These are phyloP conservation scores for Peltaster fructicola DNA, from an alignment of 2,329 filamentous ascomycete species.

Conservation along the genomic window DNA sequence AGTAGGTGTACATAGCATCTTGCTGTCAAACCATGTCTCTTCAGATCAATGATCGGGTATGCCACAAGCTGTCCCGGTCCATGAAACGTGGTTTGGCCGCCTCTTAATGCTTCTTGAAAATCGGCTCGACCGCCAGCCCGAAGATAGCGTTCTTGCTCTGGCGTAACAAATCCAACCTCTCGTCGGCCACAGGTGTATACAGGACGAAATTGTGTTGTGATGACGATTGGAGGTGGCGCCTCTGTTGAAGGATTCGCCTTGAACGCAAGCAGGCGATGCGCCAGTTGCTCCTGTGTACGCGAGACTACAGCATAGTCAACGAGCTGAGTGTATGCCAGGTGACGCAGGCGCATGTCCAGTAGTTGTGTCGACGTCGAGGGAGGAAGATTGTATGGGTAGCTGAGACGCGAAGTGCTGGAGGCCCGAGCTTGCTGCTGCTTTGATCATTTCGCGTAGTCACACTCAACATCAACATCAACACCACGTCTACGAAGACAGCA, in stretches of 20 bases:
- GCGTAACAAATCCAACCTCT: slow-evolving; percentile 38
- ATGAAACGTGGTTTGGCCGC: slow-evolving; percentile 87
- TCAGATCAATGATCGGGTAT: slow-evolving; percentile 82
- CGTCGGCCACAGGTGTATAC: slow-evolving; percentile 84
- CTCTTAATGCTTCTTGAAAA: slow-evolving; percentile 58
- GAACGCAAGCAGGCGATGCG: slow-evolving; percentile 39
- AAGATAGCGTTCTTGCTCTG: slow-evolving; percentile 27
- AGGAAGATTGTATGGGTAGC: too few species aligned
- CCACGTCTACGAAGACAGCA: too few species aligned
- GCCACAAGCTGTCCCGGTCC: slow-evolving; percentile 82
- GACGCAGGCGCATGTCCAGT: slow-evolving; percentile 34
- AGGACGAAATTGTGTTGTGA: slow-evolving; percentile 67
- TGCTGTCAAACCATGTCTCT: slow-evolving; percentile 48
- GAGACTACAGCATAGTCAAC: slow-evolving; percentile 39
- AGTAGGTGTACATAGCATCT: slow-evolving; percentile 62
- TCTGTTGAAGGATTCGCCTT: slow-evolving; percentile 31
- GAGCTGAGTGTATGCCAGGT: slow-evolving; percentile 39
- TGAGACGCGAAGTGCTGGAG: too few species aligned
- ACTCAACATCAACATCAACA: too few species aligned
- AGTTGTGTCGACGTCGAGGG: neutral
- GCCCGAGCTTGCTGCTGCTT: too few species aligned
- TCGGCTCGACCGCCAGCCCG: slow-evolving; percentile 30
- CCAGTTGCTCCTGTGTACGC: slow-evolving; percentile 38
- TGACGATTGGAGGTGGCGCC: slow-evolving; percentile 42
- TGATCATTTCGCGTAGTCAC: too few species aligned